Percentiles rank a stretch among this genome's conserved stretches.
These are phyloP conservation scores for Camelina sativa DNA, from an alignment of 345 rosid genomes.

Conservation along the genomic window DNA sequence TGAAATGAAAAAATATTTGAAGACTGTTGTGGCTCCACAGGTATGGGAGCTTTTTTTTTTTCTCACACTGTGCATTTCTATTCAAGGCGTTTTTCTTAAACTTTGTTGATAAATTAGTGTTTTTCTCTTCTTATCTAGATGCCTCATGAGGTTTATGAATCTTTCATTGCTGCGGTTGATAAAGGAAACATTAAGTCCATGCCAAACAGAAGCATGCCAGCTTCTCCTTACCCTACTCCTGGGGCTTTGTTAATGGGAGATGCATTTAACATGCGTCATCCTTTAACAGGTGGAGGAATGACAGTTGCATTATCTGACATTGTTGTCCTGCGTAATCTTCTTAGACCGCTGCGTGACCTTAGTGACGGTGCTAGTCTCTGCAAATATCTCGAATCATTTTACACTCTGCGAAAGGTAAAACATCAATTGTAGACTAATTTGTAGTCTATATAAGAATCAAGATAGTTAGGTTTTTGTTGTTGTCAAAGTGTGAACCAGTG, in stretches of 20 bases:
- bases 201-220: slow-evolving; percentile 65
- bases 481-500: neutral
- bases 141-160: slow-evolving; percentile 50
- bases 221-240: slow-evolving; percentile 53
- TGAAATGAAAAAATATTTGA: slow-evolving; percentile 53
- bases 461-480: neutral
- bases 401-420: slow-evolving; percentile 59
- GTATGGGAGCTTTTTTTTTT: slow-evolving; percentile 20
- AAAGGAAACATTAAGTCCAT: slow-evolving; percentile 56
- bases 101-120: neutral
- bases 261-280: slow-evolving; percentile 63
- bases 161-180: slow-evolving; percentile 51
- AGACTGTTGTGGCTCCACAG: slow-evolving; percentile 56
- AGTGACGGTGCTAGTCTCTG: slow-evolving; percentile 52
- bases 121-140: slow-evolving; percentile 38
- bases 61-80: slow-evolving; percentile 6
- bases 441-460: neutral
- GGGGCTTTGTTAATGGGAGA: slow-evolving; percentile 61
- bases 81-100: neutral
- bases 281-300: slow-evolving; percentile 60
- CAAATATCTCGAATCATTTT: slow-evolving; percentile 56
- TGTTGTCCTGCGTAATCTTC: slow-evolving; percentile 54
- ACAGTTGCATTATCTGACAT: slow-evolving; percentile 57
- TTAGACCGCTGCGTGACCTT: slow-evolving; percentile 50
- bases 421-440: neutral